These are phyloP conservation scores for Camelina sativa DNA, from an alignment of 345 rosid species.

Conservation along the genomic window DNA sequence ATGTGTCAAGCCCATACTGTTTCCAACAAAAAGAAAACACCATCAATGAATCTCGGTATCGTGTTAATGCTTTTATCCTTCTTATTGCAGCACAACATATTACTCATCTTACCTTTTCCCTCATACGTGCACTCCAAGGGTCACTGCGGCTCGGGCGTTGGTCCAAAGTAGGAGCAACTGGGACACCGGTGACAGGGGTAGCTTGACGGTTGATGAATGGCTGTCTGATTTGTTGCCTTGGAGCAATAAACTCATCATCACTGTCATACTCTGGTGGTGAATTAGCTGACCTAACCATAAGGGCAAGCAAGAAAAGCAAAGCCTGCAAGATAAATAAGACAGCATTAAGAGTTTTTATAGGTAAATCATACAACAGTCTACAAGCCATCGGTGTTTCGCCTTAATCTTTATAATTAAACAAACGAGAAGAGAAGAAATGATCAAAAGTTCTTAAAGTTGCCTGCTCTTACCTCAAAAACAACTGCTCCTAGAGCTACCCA, in stretches of 20 bases:
- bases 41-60: conserved; percentile 22
- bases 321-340: conserved; percentile 60
- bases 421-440: neutral
- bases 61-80: neutral
- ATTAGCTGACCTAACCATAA: conserved; percentile 80
- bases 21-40: conserved; percentile 24
- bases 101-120: conserved; percentile 78
- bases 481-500: conserved; percentile 96
- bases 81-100: neutral
- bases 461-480: conserved; percentile 73
- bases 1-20: conserved; percentile 95
- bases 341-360: neutral
- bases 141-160: conserved; percentile 92
- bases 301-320: conserved; percentile 77
- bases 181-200: conserved; percentile 74
- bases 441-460: neutral
- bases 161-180: conserved; percentile 79
- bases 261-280: conserved; percentile 87
- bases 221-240: conserved; percentile 84
- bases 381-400: neutral
- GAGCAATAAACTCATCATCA: conserved; percentile 79
- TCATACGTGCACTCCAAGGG: conserved; percentile 98
- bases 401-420: neutral
- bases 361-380: conserved; percentile 3
- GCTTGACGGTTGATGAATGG: conserved; percentile 81